Base-by-base conservation (phyloP, 2,329 filamentous ascomycete species). In the Colletotrichum sp. region DNA sequence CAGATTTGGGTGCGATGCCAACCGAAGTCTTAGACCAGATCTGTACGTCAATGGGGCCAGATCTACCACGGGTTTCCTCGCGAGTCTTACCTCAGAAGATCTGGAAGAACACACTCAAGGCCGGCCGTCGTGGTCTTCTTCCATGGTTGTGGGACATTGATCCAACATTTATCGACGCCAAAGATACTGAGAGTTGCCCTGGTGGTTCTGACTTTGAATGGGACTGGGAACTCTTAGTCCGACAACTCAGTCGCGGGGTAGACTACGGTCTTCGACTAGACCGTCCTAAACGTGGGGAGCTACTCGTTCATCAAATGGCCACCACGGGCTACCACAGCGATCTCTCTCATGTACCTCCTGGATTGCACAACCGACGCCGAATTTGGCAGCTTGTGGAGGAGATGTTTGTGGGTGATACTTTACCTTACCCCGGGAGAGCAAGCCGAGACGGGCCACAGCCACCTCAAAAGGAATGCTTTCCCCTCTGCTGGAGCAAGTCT, bases 391-490 rank as follows among this genome's bases (percentile, higher is more conserved):
- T 71, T 0, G 0, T 64, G 24, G 69, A 57, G 10, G 57, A 64
- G n/a, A 64, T 52, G 57, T 55, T 55, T 21, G 39, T 64, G 57
- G 69, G 69, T 8, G 69, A 71, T 1, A 7, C 39, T n/a, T 30
- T 60, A 7, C 57, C 57, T 10, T 60, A 13, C n/a, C 44, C 44
- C 0, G 0, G 44, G 6, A 21, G 18, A 30, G 24, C 16, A 28
- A 62, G 0, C 0, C 5, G 12, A 32, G 10, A 15, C 28, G 59
- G 28, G 16, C 8, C 59, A 13, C 18, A 52, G 3, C n/a, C 6
- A 0, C 0, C 30, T 24, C 12, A 62, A 0, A 32, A 62, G 59
- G n/a, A 13, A 2, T 5, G 28, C 0, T n/a, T 32, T 0, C 59
- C 59, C 10, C 18, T 62, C 28, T 62, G 15, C 18, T 62, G 55